Base-by-base conservation (phyloP, 257 asterid species). In the Nicotiana tabacum region DNA sequence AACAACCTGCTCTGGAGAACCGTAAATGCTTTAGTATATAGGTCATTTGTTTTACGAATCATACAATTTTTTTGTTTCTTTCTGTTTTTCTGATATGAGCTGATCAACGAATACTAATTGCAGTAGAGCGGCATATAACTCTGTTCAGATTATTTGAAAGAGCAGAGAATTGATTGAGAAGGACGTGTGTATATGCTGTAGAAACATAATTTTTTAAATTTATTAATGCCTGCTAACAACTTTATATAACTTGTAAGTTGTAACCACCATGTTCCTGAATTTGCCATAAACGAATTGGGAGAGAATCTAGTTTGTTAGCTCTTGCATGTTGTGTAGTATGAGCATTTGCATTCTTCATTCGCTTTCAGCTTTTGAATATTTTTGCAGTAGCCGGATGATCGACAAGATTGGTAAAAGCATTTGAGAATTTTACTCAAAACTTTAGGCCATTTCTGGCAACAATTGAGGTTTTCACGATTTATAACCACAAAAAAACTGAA, bases 1-100 rank as follows among this genome's bases (percentile, higher is more conserved):
- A 61, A 51, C 43, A 56, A 18, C 65, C 18, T 70, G 46, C 82
- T 68, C 83, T 61, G 39, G 58, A 62, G 83, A 65, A 80, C 33
- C 65, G 18, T 35, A 1, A 43, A 18, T 39, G 27, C 4, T 51
- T 51, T 51, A 48, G 62, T 51, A 15, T 51, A 76, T 24, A 4
- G 9, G 80, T 76, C 62, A 76, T 51, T 76, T 27, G 24, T 76
- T 76, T 48, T 8, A 76, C 16, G 4, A 74, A 51, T 51, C 29
- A 48, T 74, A 74, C 80, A 12, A 4, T 10, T 7, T 2, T 10
- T 16, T 12, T 24, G 27, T 43, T 12, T 4, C 6, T 27, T 29
- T 0, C 55, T 37, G 46, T 37, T 16, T 10, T 74, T 74, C 0
- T 21, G 8, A 21, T 74, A n/a, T 24, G 43, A 8, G 62, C 21